phyloP scores from a whole-genome alignment of 371 early-diverging fungal species.

The Saksenaea oblongispora region DNA sequence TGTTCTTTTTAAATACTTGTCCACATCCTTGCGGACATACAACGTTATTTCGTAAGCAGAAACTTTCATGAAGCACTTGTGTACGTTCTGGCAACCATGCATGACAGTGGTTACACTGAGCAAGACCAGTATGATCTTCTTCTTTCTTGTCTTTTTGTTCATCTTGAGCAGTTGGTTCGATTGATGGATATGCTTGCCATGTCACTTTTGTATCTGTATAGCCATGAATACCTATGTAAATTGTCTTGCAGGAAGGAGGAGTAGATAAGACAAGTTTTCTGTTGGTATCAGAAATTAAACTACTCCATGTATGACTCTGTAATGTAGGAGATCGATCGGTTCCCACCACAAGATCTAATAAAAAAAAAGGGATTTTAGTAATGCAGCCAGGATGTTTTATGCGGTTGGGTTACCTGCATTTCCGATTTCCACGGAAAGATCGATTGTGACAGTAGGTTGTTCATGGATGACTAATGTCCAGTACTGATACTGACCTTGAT shows the following conservation, averaged over 20 bases:
- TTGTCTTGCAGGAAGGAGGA: not conserved
- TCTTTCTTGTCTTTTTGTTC: not conserved
- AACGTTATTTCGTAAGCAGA: constrained; percentile 80
- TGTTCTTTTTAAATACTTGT: constrained; percentile 65
- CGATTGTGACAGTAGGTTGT: constrained; percentile 7
- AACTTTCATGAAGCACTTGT: constrained; percentile 68
- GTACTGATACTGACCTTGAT: constrained; percentile 27
- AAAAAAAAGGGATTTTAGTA: too few relatives aligned
- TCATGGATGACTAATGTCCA: constrained; percentile 27
- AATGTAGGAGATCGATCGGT: constrained; percentile 30
- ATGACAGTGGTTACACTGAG: constrained; percentile 73
- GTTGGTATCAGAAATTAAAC: constrained; percentile 30
- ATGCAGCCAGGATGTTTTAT: too few relatives aligned
- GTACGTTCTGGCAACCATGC: constrained; percentile 65
- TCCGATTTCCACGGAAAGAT: constrained; percentile 27
- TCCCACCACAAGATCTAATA: constrained; percentile 39
- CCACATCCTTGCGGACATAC: constrained; percentile 66
- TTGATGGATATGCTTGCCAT: constrained; percentile 24
- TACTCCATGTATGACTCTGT: constrained; percentile 39
- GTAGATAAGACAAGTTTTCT: constrained; percentile 15
- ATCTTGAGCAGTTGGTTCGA: not conserved
- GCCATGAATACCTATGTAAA: constrained; percentile 50
- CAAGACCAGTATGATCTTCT: constrained; percentile 34
- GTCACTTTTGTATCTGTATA: constrained; percentile 18
- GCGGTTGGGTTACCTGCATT: constrained; percentile 51